These are phyloP conservation scores for Sporodiniella umbellata DNA, from an alignment of 371 early-diverging fungal species.

Conservation along the genomic window DNA sequence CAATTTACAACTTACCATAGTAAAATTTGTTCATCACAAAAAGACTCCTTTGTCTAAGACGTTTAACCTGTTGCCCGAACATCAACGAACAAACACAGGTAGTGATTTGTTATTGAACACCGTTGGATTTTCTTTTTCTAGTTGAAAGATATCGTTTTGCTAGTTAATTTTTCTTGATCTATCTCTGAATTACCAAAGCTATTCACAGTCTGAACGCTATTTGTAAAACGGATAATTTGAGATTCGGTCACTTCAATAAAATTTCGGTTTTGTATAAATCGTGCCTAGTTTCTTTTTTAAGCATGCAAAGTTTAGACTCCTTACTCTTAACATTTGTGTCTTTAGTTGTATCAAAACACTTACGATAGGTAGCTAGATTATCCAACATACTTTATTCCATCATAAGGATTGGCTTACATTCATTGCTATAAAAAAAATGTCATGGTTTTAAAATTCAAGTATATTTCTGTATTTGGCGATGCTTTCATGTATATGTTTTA, in stretches of 20 bases:
- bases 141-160: constrained; percentile 10
- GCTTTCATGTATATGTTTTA: constrained; percentile 9
- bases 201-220: constrained; percentile 5
- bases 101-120: constrained; percentile 5
- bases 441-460: constrained; percentile 6
- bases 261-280: constrained; percentile 5
- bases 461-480: constrained; percentile 9
- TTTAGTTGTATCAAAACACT: constrained; percentile 4
- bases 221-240: constrained; percentile 7
- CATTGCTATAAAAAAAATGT: constrained; percentile 10
- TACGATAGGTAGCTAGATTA: constrained; percentile 9
- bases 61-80: constrained; percentile 14
- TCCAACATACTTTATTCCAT: constrained; percentile 7
- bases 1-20: constrained; percentile 10
- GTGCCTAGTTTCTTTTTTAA: constrained; percentile 7
- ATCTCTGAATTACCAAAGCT: constrained; percentile 7
- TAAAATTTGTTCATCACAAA: constrained; percentile 10
- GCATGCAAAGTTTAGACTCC: constrained; percentile 11
- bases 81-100: constrained; percentile 11
- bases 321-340: constrained; percentile 7
- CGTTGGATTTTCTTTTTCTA: constrained; percentile 7
- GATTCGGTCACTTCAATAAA: constrained; percentile 8
- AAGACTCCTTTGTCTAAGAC: constrained; percentile 10
- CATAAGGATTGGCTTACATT: constrained; percentile 6
- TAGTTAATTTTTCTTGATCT: constrained; percentile 6